Evolutionary conservation across 805 yeast genomes (phyloP).

Genomic region (Metschnikowia amazonensis): DNA sequence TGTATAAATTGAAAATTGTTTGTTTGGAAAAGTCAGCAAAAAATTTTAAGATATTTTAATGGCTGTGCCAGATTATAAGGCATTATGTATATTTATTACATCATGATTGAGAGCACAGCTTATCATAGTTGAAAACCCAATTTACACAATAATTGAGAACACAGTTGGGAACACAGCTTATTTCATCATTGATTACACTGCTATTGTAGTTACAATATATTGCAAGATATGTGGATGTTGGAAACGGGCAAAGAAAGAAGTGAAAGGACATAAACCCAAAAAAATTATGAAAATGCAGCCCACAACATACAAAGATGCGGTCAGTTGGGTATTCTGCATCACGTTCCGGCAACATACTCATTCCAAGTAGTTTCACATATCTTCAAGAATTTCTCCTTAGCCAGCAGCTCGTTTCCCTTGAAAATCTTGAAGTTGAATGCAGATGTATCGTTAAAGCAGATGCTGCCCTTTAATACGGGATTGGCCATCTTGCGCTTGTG

Average conservation of each 20-base stretch:
- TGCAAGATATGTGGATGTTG: background rate
- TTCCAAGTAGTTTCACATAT: slow-evolving; percentile 46
- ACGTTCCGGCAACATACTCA: slow-evolving; percentile 20
- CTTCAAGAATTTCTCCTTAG: slow-evolving; percentile 37
- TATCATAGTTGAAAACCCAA: too few relatives aligned
- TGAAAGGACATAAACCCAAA: background rate
- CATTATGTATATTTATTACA: too few relatives aligned
- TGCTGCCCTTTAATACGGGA: slow-evolving; percentile 13
- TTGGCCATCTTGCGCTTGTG: slow-evolving; percentile 10
- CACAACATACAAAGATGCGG: background rate
- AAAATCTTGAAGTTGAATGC: slow-evolving; percentile 19
- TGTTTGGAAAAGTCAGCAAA: too few relatives aligned
- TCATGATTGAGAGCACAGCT: too few relatives aligned
- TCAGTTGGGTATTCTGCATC: background rate
- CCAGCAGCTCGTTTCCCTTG: slow-evolving; percentile 13
- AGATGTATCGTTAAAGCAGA: slow-evolving; percentile 16
- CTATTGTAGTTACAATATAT: background rate
- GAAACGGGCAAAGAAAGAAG: background rate
- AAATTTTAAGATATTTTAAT: too few relatives aligned
- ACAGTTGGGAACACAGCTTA: too few relatives aligned
- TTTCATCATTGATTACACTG: too few relatives aligned
- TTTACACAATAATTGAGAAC: too few relatives aligned
- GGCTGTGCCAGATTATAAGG: too few relatives aligned
- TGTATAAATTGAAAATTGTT: too few relatives aligned
- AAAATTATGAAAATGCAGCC: background rate